Conservation (phyloP, 78 protist species). For the Parvularia atlantis region DNA sequence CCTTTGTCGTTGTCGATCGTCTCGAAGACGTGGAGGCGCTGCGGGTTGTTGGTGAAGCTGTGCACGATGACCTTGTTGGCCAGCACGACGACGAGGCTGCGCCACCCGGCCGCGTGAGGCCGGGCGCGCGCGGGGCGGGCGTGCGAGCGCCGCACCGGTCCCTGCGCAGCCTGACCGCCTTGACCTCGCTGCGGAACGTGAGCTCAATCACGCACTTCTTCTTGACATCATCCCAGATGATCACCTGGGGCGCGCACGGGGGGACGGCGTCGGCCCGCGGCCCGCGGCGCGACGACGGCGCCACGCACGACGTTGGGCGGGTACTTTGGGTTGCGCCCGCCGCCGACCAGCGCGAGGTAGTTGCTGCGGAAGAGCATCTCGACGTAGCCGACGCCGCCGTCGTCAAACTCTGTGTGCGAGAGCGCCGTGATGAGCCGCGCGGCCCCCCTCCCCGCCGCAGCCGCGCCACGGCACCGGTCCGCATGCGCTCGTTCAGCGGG, state of each 20-base stretch:
- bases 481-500: slow-evolving; percentile 77
- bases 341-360: slow-evolving; percentile 93
- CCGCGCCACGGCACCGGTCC: slow-evolving; percentile 42
- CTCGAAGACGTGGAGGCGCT: slow-evolving; percentile 60
- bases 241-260: too few species aligned
- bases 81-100: slow-evolving; percentile 80
- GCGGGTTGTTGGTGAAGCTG: slow-evolving; percentile 74
- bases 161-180: slow-evolving; percentile 83
- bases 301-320: too few species aligned
- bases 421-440: background rate
- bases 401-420: slow-evolving; percentile 32
- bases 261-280: too few species aligned
- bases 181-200: slow-evolving; percentile 72
- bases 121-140: background rate
- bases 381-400: slow-evolving; percentile 88
- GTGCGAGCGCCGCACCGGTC: slow-evolving; percentile 40
- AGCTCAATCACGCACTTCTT: slow-evolving; percentile 72
- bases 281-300: too few species aligned
- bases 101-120: background rate
- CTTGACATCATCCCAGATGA: slow-evolving; percentile 92
- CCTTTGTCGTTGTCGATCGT: slow-evolving; percentile 84
- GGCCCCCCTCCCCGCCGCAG: background rate
- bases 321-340: slow-evolving; percentile 78
- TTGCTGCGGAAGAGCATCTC: slow-evolving; percentile 95
- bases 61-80: slow-evolving; percentile 71